Base-by-base conservation (phyloP, 1,284 basidiomycete genomes). In the Pulchroboletus neoregius region DNA sequence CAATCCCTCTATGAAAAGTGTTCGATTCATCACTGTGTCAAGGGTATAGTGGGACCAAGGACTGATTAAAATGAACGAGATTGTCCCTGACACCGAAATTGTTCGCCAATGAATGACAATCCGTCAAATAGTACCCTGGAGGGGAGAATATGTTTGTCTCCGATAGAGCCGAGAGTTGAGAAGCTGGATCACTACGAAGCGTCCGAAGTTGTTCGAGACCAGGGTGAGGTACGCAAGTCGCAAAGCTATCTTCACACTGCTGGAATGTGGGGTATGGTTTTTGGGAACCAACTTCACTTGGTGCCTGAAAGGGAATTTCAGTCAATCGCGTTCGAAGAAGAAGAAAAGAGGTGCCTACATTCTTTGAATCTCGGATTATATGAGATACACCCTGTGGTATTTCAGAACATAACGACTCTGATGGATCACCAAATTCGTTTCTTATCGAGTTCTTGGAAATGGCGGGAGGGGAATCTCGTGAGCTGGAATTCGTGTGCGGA, bases 291-390 rank as follows among this genome's bases (percentile, higher is more conserved):
- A 26, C n/a, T 13, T 46, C 40, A 34, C 36, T 37, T 4, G 46
- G 40, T 20, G 41, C 15, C 61, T 65, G 36, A 12, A 42, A 32
- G 18, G 20, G 9, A 12, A 18, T 23, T 15, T 22, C 22, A 27
- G 33, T 43, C 9, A 11, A 32, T 46, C 7, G 18, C 23, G 15
- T 39, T n/a, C 8, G 16, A n/a, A 18, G 22, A 32, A 46, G n/a
- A 24, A 10, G n/a, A 36, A 15, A n/a, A 42, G 35, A 6, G 39
- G 30, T 20, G n/a, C 54, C 10, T 46, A 65, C 64, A 26, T 34
- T 50, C 22, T 50, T 49, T 11, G 37, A 27, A 30, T 49, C 52
- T 27, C 24, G 49, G 15, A 37, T 45, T 9, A 39, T 23, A 22
- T 41, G 39, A 26, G 47, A 44, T 11, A 45, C 16, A 24, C 20